Percentiles rank a stretch among this genome's conserved stretches.
phyloP scores from a whole-genome alignment of 257 asterid species.

The Fraxinus anomala region DNA sequence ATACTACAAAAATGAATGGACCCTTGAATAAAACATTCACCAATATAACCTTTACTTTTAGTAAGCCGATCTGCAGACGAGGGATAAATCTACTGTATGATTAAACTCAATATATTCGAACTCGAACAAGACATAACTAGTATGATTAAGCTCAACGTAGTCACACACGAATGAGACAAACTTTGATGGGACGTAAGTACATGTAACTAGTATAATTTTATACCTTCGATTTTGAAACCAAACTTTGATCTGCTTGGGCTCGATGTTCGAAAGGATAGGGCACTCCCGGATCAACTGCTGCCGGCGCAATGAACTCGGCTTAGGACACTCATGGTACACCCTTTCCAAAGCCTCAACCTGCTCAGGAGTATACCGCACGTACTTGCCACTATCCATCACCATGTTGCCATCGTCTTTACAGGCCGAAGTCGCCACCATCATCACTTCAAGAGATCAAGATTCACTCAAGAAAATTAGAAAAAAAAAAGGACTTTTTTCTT shows the following conservation, averaged over 20 bases:
- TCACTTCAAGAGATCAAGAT: slow-evolving; percentile 46
- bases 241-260: slow-evolving; percentile 98
- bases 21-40: no score
- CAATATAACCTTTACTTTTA: no score
- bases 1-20: no score
- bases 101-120: background rate
- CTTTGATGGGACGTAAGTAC: no score
- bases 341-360: slow-evolving; percentile 97
- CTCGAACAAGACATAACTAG: background rate
- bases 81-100: no score
- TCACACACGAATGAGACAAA: background rate
- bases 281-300: slow-evolving; percentile 93
- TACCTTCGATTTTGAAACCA: slow-evolving; percentile 99
- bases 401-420: slow-evolving; percentile 64
- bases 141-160: background rate
- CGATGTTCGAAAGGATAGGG: slow-evolving; percentile 84
- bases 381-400: slow-evolving; percentile 83
- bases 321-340: slow-evolving; percentile 89
- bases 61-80: no score
- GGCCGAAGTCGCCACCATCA: slow-evolving; percentile 84
- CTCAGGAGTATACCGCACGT: slow-evolving; percentile 97
- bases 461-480: slow-evolving; percentile 13
- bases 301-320: slow-evolving; percentile 91
- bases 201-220: background rate
- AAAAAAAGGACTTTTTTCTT: background rate